A percentile compares a stretch with the other conserved stretches of the same genome.
phyloP scores from a whole-genome alignment of 305 asterid species.

The Fraxinus sp. region DNA sequence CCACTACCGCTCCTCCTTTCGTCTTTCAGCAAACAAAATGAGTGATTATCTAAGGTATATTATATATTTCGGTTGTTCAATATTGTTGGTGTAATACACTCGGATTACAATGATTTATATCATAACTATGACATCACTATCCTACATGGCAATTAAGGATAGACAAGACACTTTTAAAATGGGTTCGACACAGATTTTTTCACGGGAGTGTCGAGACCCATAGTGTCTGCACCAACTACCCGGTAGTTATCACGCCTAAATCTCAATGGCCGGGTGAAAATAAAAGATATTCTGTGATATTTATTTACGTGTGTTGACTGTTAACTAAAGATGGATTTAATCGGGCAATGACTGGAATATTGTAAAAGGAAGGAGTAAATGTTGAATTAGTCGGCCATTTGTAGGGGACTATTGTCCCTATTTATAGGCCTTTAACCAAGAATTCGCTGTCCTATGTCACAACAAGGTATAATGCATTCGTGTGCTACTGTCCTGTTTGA shows the following conservation, averaged over 20 bases:
- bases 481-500: background rate
- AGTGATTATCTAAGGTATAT: background rate
- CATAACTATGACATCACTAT: background rate
- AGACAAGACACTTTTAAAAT: background rate
- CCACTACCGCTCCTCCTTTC: background rate
- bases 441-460: background rate
- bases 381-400: background rate
- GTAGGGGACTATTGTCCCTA: background rate
- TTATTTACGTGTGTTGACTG: background rate
- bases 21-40: background rate
- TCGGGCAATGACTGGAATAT: background rate
- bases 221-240: background rate
- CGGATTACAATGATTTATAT: background rate
- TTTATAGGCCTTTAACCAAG: background rate
- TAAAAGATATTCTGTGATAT: background rate
- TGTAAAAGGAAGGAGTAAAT: background rate
- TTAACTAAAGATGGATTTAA: background rate
- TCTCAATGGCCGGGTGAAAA: background rate
- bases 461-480: background rate
- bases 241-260: background rate
- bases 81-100: background rate
- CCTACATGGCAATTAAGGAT: background rate
- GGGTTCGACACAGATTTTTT: background rate
- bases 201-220: background rate
- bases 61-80: background rate